These are phyloP conservation scores for Glycine tomentella DNA, from an alignment of 306 rosid genomes.

Conservation along the genomic window DNA sequence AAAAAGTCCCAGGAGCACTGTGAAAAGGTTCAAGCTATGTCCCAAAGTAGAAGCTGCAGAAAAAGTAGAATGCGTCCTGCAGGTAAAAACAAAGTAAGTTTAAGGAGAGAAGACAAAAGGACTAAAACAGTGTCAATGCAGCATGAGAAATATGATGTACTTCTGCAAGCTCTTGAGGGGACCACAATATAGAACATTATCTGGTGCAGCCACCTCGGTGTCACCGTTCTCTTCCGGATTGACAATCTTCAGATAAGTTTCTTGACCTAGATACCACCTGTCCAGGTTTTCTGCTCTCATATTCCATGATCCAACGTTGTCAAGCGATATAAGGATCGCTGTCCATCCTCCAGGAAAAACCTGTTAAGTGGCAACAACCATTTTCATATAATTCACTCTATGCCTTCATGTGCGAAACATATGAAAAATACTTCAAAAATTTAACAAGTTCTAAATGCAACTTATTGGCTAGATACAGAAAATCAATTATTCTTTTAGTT, in stretches of 20 bases:
- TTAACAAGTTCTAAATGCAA: not conserved
- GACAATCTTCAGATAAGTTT: conserved; percentile 79
- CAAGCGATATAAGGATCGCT: conserved; percentile 75
- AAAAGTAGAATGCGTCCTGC: conserved; percentile 51
- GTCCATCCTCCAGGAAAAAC: conserved; percentile 93
- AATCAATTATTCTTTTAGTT: conserved; percentile 5
- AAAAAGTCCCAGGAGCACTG: conserved; percentile 59
- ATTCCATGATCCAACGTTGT: conserved; percentile 84
- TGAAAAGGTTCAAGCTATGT: conserved; percentile 41
- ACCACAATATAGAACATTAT: conserved; percentile 81
- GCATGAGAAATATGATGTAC: conserved; percentile 51
- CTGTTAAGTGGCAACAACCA: conserved; percentile 48
- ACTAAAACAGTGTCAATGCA: not conserved
- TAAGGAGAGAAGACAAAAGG: not conserved
- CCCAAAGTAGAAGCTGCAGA: conserved; percentile 51
- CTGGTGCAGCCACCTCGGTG: conserved; percentile 67
- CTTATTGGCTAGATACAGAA: not conserved
- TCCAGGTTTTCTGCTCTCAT: conserved; percentile 85
- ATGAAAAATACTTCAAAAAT: not conserved
- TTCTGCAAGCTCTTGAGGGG: conserved; percentile 57
- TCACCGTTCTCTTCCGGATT: conserved; percentile 81
- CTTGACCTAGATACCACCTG: conserved; percentile 93
- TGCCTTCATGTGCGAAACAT: not conserved
- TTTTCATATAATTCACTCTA: not conserved
- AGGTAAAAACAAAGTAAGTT: conserved; percentile 30